These are phyloP conservation scores for Blastobotrys capitulatus DNA, from an alignment of 1,139 yeast species.

Conservation along the genomic window DNA sequence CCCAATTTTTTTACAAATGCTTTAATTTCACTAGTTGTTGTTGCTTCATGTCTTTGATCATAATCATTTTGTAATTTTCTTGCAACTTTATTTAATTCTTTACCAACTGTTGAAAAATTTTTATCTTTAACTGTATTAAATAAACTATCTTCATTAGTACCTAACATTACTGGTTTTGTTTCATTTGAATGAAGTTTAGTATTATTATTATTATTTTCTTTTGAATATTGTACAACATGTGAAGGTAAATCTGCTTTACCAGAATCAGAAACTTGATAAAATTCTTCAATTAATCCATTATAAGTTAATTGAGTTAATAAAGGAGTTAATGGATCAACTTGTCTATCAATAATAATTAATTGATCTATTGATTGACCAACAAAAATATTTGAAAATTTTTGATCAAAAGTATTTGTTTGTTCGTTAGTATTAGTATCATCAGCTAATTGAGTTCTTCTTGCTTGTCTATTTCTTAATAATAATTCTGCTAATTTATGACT, in stretches of 20 bases:
- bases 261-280: slow-evolving; percentile 47
- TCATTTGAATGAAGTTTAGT: slow-evolving; percentile 16
- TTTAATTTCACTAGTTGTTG: slow-evolving; percentile 61
- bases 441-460: slow-evolving; percentile 23
- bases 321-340: slow-evolving; percentile 66
- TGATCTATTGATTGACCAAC: slow-evolving; percentile 35
- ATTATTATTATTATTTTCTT: not conserved
- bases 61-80: slow-evolving; percentile 64
- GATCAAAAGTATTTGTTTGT: slow-evolving; percentile 23
- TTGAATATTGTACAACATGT: slow-evolving; percentile 24
- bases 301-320: slow-evolving; percentile 74
- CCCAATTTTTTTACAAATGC: slow-evolving; percentile 68
- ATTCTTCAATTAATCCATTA: slow-evolving; percentile 75
- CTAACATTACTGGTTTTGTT: slow-evolving; percentile 11
- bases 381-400: slow-evolving; percentile 30
- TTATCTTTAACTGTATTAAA: slow-evolving; percentile 52
- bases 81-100: slow-evolving; percentile 64
- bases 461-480: slow-evolving; percentile 24
- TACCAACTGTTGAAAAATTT: slow-evolving; percentile 80
- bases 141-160: slow-evolving; percentile 22
- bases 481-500: slow-evolving; percentile 41
- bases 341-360: slow-evolving; percentile 71
- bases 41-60: slow-evolving; percentile 54
- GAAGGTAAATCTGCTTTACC: slow-evolving; percentile 41
- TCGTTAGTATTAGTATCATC: slow-evolving; percentile 8